Percentiles rank a stretch among this genome's conserved stretches.
phyloP scores from a whole-genome alignment of 768 basidiomycete genomes.

The Serendipita sp. region DNA sequence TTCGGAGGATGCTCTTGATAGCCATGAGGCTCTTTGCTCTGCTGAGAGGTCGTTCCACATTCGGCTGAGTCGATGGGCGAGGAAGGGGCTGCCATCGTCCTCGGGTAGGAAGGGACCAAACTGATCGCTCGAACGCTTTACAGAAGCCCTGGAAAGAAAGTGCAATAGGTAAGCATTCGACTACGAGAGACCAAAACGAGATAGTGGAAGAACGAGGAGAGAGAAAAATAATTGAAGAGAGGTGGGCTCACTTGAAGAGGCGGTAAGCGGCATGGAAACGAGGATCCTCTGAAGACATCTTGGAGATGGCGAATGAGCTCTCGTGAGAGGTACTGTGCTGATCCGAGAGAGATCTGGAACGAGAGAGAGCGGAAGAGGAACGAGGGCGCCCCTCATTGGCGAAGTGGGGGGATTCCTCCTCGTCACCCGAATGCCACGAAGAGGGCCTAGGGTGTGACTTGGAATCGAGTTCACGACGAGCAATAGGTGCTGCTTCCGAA shows the following conservation, averaged over 20 bases:
- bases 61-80: neutral
- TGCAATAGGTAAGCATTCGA: too few species aligned
- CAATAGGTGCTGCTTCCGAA: too few species aligned
- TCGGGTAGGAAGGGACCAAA: neutral
- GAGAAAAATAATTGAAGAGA: neutral
- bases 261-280: neutral
- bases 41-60: conserved; percentile 1
- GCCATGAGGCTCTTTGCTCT: neutral
- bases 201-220: neutral
- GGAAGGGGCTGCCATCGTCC: neutral
- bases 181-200: neutral
- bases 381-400: neutral
- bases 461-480: too few species aligned
- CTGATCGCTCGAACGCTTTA: neutral
- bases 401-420: neutral
- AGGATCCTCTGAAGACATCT: neutral
- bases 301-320: neutral
- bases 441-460: too few species aligned
- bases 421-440: neutral
- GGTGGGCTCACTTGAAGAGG: neutral
- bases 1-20: neutral
- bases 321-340: neutral
- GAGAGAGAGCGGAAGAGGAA: neutral
- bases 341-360: neutral
- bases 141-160: neutral